These are phyloP conservation scores for Saccharomycopsis fermentans DNA, from an alignment of 805 yeast species.

Conservation along the genomic window DNA sequence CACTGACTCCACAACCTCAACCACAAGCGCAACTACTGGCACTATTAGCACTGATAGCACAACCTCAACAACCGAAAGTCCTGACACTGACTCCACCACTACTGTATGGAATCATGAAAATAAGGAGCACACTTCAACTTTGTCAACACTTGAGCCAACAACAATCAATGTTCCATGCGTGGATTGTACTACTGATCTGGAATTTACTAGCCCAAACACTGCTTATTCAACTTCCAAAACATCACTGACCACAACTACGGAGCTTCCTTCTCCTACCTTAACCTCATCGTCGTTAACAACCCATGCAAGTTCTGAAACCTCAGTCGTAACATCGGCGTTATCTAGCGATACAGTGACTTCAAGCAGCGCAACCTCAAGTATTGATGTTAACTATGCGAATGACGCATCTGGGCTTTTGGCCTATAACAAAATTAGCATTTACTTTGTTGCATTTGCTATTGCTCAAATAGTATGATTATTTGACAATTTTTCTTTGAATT, in stretches of 20 bases:
- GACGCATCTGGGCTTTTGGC: neutral
- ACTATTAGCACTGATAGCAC: neutral
- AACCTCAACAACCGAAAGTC: neutral
- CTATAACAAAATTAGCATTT: neutral
- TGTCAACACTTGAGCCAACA: neutral
- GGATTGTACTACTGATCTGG: neutral
- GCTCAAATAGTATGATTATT: neutral
- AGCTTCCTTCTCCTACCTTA: too few species aligned
- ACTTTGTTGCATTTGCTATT: neutral
- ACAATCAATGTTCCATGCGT: neutral
- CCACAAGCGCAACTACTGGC: too few species aligned
- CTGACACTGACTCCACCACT: neutral
- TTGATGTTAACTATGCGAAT: neutral
- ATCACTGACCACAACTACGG: too few species aligned
- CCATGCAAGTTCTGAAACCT: neutral
- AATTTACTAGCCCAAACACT: too few species aligned
- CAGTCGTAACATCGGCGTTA: neutral
- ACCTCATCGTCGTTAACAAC: too few species aligned
- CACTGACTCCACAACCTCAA: too few species aligned
- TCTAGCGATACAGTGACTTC: neutral
- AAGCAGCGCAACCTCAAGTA: neutral
- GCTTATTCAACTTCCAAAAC: neutral
- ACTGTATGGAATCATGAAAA: neutral
- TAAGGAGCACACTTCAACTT: neutral
- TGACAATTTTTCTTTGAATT: neutral